Base-by-base conservation (phyloP, 148 eudicot species). In the Silene latifolia region DNA sequence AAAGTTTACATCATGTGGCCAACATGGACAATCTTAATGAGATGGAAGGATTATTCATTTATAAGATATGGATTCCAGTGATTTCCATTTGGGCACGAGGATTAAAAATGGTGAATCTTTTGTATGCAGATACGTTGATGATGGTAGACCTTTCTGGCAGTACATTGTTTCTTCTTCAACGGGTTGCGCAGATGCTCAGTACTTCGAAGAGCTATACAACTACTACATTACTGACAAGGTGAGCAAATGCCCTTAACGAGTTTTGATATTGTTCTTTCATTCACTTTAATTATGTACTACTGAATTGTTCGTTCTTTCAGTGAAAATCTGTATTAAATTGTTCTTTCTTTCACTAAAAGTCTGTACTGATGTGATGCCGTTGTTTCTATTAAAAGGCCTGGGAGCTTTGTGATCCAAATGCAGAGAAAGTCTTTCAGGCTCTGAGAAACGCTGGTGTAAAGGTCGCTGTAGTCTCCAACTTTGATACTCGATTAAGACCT, bases 141-240 rank as follows among this genome's bases (percentile, higher is more conserved):
- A 95, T 68, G 99, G 92, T 67, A 86, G 96, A 83, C 99, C 96
- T 44, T 95, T 95, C 80, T 95, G 99, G 99, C 91, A 92, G 80
- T 79, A 83, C 78, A 90, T 95, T 48, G 97, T 95, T 69, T 80
- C 89, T 79, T 92, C 93, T 63, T 95, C 97, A 42, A 95, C 99
- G n/a, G 99, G 99, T 46, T 95, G 97, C 77, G 86, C 99, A 1
- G 93, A 95, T 74, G 60, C 84, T 65, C 93, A 88, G 75, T 95
- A 95, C 83, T 95, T 95, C 79, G 98, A 95, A 87, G 98, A 95
- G 83, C 81, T 95, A 24, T 95, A 95, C 74, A 82, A 90, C 81
- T 95, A 95, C 79, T 95, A 86, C 39, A 89, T 82, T 74, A 95
- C 99, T 66, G 92, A 95, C 18, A 95, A 92, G 96, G 98, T 94